Evolutionary conservation across 306 rosid species (phyloP).

Genomic region (Castanea sativa): DNA sequence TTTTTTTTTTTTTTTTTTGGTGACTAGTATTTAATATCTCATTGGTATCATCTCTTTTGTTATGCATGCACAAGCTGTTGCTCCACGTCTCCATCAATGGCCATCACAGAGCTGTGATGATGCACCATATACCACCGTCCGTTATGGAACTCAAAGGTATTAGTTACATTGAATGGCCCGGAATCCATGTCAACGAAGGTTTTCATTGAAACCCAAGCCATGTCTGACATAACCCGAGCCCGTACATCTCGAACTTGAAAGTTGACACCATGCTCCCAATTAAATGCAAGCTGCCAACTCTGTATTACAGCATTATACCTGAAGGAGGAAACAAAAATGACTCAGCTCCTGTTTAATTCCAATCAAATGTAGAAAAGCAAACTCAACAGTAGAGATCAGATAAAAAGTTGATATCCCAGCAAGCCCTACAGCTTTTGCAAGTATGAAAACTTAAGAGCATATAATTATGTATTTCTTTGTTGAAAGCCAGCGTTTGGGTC

Average conservation of each 20-base stretch:
- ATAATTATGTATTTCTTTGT: background rate
- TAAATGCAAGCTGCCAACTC: slow-evolving; percentile 85
- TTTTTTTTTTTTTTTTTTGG: slow-evolving; percentile 15
- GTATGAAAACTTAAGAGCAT: background rate
- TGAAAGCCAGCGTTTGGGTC: background rate
- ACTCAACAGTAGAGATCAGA: background rate
- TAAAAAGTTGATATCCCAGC: background rate
- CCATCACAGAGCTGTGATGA: slow-evolving; percentile 89
- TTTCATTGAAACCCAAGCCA: slow-evolving; percentile 99
- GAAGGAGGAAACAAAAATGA: slow-evolving; percentile 26
- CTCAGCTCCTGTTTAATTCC: background rate
- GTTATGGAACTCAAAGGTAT: slow-evolving; percentile 69
- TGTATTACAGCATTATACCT: slow-evolving; percentile 78
- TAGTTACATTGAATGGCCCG: slow-evolving; percentile 80
- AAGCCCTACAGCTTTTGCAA: background rate
- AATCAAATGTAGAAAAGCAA: background rate
- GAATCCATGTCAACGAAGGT: slow-evolving; percentile 70
- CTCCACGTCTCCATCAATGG: slow-evolving; percentile 54
- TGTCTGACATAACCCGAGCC: slow-evolving; percentile 75
- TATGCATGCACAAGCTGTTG: slow-evolving; percentile 69
- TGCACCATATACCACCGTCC: slow-evolving; percentile 96
- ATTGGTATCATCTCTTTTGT: slow-evolving; percentile 23
- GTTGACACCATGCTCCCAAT: slow-evolving; percentile 88
- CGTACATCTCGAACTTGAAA: slow-evolving; percentile 87
- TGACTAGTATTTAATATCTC: slow-evolving; percentile 53